Evolutionary conservation across 2,329 filamentous ascomycete species (phyloP).

Genomic region (Ambrosiella xylebori): DNA sequence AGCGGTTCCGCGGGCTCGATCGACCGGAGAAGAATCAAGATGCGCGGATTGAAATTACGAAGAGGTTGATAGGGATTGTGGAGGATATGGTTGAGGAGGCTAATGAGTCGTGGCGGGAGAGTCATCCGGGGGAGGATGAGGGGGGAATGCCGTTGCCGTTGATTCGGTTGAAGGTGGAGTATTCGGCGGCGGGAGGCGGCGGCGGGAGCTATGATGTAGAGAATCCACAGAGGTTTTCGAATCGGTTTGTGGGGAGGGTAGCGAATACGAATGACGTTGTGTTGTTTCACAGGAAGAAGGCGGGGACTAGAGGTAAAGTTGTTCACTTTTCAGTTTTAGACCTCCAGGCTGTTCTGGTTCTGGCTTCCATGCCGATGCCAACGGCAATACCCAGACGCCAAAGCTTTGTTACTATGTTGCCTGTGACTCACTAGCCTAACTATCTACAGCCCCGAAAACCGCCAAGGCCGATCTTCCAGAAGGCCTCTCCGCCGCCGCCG

Average conservation of each 20-base stretch:
- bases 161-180: conserved; percentile 80
- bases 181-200: conserved; percentile 67
- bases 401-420: neutral
- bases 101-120: conserved; percentile 48
- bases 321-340: neutral
- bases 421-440: neutral
- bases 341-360: neutral
- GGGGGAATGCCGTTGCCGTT: conserved; percentile 54
- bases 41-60: conserved; percentile 65
- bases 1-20: conserved; percentile 58
- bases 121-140: conserved; percentile 19
- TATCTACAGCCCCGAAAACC: conserved; percentile 21
- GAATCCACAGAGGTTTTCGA: conserved; percentile 91
- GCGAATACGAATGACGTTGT: conserved; percentile 91
- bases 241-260: conserved; percentile 75
- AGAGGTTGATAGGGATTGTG: conserved; percentile 58
- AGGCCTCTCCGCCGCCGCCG: conserved; percentile 39
- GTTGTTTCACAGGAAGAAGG: conserved; percentile 80
- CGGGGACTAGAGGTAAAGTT: conserved; percentile 18
- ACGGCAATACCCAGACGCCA: no score
- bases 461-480: conserved; percentile 38
- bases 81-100: conserved; percentile 79
- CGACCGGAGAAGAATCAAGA: conserved; percentile 46
- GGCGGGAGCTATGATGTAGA: conserved; percentile 59
- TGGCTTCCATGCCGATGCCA: no score